Conservation (phyloP, 2,329 filamentous ascomycete species). For the Epichloe elymi region DNA sequence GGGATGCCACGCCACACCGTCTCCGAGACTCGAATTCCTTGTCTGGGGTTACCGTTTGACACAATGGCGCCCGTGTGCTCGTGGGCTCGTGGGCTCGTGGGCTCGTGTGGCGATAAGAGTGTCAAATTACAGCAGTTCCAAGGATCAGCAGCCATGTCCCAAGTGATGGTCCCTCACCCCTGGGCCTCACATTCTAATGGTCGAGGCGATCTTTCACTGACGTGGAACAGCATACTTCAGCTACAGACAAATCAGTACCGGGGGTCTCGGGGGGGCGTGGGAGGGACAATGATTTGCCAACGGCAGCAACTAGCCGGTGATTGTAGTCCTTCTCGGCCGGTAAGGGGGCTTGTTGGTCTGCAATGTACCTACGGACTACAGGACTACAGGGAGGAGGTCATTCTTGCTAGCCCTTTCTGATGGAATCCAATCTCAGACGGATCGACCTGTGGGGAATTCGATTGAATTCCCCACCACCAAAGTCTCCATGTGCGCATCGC, state of each 20-base stretch:
- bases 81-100: not conserved
- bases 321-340: too few relatives aligned
- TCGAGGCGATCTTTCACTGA: too few relatives aligned
- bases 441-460: not conserved
- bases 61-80: not conserved
- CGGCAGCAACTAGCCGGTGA: too few relatives aligned
- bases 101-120: not conserved
- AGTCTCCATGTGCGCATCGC: too few relatives aligned
- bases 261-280: too few relatives aligned
- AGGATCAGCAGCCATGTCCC: not conserved
- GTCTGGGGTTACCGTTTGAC: not conserved
- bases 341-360: too few relatives aligned
- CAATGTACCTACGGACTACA: too few relatives aligned
- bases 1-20: not conserved
- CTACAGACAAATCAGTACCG: too few relatives aligned
- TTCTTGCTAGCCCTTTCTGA: not conserved
- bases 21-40: not conserved
- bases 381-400: not conserved
- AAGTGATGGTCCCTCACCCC: too few relatives aligned
- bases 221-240: too few relatives aligned
- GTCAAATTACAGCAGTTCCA: conserved; percentile 6
- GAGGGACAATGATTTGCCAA: too few relatives aligned
- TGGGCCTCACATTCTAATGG: too few relatives aligned
- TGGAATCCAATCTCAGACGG: not conserved
- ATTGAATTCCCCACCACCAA: not conserved